A percentile compares a stretch with the other conserved stretches of the same genome.
These are phyloP conservation scores for Lachancea waltii DNA, from an alignment of 805 yeast genomes.

Conservation along the genomic window DNA sequence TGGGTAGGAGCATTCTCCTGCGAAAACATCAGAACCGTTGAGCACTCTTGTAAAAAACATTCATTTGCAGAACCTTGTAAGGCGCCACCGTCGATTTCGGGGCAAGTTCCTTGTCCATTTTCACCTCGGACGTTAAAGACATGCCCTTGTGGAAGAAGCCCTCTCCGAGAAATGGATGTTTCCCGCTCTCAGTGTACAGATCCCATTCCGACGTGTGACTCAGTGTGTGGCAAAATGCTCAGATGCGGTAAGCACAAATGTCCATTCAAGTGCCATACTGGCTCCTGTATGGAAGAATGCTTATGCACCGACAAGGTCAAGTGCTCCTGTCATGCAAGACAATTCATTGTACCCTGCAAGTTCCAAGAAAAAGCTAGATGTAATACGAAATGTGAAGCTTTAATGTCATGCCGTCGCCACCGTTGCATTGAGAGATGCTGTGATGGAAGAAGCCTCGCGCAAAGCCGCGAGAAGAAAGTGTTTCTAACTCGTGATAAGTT, in stretches of 20 bases:
- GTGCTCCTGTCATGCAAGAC: slow-evolving; percentile 58
- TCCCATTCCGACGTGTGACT: slow-evolving; percentile 69
- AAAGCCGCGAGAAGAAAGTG: slow-evolving; percentile 39
- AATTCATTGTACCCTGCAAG: slow-evolving; percentile 58
- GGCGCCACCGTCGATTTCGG: slow-evolving; percentile 25
- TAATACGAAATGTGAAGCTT: slow-evolving; percentile 61
- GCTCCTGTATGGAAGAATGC: slow-evolving; percentile 66
- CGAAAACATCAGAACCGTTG: slow-evolving; percentile 37
- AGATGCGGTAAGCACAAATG: slow-evolving; percentile 72
- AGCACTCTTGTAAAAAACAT: slow-evolving; percentile 55
- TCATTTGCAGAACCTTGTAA: slow-evolving; percentile 49
- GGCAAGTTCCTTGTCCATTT: slow-evolving; percentile 46
- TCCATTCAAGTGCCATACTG: slow-evolving; percentile 65
- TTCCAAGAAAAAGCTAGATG: slow-evolving; percentile 58
- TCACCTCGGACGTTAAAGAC: slow-evolving; percentile 53
- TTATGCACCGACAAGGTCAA: slow-evolving; percentile 41
- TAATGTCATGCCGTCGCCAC: slow-evolving; percentile 76
- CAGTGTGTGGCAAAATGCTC: slow-evolving; percentile 54
- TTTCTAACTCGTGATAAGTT: slow-evolving; percentile 30
- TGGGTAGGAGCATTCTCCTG: slow-evolving; percentile 55
- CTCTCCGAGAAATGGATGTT: slow-evolving; percentile 34
- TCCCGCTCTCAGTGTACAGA: slow-evolving; percentile 61
- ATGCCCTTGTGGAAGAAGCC: slow-evolving; percentile 77
- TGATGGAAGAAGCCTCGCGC: slow-evolving; percentile 54
- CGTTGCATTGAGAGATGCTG: slow-evolving; percentile 68